A percentile compares a stretch with the other conserved stretches of the same genome.
Evolutionary conservation across 345 rosid genomes (phyloP).

Genomic region (Lepidium aucheri): DNA sequence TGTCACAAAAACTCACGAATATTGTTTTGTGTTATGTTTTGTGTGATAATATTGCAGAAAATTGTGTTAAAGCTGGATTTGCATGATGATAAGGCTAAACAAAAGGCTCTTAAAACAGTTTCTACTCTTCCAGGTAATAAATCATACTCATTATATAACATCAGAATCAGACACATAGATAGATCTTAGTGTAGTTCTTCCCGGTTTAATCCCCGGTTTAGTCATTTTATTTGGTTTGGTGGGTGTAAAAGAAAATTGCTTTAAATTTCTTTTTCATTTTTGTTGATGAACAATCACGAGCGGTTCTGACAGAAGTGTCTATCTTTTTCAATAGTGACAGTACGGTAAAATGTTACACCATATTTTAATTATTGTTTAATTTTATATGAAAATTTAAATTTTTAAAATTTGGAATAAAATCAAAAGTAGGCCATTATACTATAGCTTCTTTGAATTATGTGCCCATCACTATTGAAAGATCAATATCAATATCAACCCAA

Average conservation of each 20-base stretch:
- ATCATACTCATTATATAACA: not conserved
- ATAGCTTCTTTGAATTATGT: constrained; percentile 20
- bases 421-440: constrained; percentile 18
- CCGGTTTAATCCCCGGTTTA: not conserved
- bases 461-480: constrained; percentile 12
- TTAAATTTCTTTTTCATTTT: not conserved
- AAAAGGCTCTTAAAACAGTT: constrained; percentile 79
- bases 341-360: constrained; percentile 21
- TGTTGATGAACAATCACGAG: constrained; percentile 25
- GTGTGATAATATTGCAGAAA: too few relatives aligned
- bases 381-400: not conserved
- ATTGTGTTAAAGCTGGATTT: constrained; percentile 66
- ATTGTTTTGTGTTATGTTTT: too few relatives aligned
- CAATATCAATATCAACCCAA: not conserved
- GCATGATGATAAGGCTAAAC: constrained; percentile 70
- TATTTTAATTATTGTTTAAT: constrained; percentile 15
- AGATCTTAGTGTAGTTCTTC: not conserved
- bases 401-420: constrained; percentile 12
- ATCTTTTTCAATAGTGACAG: constrained; percentile 23
- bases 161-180: not conserved
- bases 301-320: constrained; percentile 20
- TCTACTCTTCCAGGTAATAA: constrained; percentile 77
- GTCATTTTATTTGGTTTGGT: constrained; percentile 11
- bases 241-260: not conserved
- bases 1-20: not conserved